Evolutionary conservation across 2,329 filamentous ascomycete species (phyloP).

Genomic region (Alternaria atra): DNA sequence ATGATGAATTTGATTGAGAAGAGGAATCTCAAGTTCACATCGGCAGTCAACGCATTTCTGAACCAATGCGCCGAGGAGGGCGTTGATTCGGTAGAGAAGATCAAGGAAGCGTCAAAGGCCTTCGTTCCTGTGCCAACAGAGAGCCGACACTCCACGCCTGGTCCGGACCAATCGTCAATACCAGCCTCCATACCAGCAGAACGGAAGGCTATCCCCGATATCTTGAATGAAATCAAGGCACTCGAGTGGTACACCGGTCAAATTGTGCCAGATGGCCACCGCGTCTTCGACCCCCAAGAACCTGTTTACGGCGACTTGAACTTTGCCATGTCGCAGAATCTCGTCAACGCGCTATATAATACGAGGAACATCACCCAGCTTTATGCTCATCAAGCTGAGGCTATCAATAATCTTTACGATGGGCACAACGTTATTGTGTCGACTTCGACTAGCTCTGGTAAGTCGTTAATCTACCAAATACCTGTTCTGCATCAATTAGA

Average conservation of each 20-base stretch:
- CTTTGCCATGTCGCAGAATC: slow-evolving; percentile 85
- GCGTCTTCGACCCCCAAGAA: slow-evolving; percentile 86
- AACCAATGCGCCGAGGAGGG: slow-evolving; percentile 73
- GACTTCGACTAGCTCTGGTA: slow-evolving; percentile 95
- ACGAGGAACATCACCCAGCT: slow-evolving; percentile 84
- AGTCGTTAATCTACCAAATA: slow-evolving; percentile 97
- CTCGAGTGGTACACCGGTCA: slow-evolving; percentile 90
- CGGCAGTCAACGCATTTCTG: slow-evolving; percentile 79
- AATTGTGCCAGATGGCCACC: slow-evolving; percentile 91
- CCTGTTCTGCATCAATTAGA: slow-evolving; percentile 90
- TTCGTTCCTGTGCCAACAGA: slow-evolving; percentile 70
- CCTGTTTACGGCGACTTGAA: slow-evolving; percentile 83
- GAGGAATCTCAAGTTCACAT: slow-evolving; percentile 82
- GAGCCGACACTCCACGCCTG: slow-evolving; percentile 54
- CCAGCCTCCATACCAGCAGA: slow-evolving; percentile 81
- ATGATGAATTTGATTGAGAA: slow-evolving; percentile 90
- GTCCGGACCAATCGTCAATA: slow-evolving; percentile 57
- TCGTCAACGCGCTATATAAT: slow-evolving; percentile 97
- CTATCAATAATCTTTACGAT: slow-evolving; percentile 84
- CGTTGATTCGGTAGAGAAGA: slow-evolving; percentile 71
- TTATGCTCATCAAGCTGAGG: slow-evolving; percentile 92
- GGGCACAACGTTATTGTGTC: slow-evolving; percentile 90
- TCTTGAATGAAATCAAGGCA: slow-evolving; percentile 82
- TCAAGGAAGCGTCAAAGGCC: slow-evolving; percentile 67
- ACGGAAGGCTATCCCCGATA: slow-evolving; percentile 81